Conservation (phyloP, 352 stramenopile species). For the Pythium monospermum region DNA sequence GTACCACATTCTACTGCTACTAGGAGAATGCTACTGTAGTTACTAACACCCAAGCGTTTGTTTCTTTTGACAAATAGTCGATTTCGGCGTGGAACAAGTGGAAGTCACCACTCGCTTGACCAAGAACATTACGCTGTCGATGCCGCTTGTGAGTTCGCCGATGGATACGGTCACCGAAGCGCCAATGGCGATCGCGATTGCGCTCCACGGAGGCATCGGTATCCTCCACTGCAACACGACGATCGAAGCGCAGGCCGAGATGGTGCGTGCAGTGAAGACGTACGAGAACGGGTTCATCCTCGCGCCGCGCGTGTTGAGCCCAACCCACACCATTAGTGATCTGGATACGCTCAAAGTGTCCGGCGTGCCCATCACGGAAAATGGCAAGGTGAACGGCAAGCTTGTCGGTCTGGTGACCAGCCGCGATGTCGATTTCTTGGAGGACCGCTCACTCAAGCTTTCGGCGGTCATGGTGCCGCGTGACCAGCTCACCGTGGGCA, state of each 20-base stretch:
- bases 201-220: conserved; percentile 96
- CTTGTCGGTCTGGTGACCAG: conserved; percentile 98
- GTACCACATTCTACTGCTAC: conserved; percentile 4
- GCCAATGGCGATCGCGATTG: conserved; percentile 98
- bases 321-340: conserved; percentile 90
- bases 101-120: conserved; percentile 85
- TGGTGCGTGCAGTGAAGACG: conserved; percentile 92
- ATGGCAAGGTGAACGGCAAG: conserved; percentile 92
- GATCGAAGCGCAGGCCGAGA: conserved; percentile 90
- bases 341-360: conserved; percentile 93
- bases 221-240: conserved; percentile 99
- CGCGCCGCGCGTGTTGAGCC: conserved; percentile 93
- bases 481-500: conserved; percentile 83
- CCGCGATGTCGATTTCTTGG: conserved; percentile 97
- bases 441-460: conserved; percentile 77
- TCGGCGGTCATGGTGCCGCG: conserved; percentile 74
- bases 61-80: too few relatives aligned
- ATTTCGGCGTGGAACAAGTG: conserved; percentile 94
- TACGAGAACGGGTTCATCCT: conserved; percentile 99
- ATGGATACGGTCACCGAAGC: conserved; percentile 99
- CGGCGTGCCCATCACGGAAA: conserved; percentile 96
- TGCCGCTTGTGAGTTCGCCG: conserved; percentile 94
- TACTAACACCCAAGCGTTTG: too few relatives aligned
- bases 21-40: too few relatives aligned
- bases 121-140: conserved; percentile 92